Evolutionary conservation across 257 asterid genomes (phyloP), one percentile per base, ranked within the genome.

Genomic region (Solanum paucissectum): DNA sequence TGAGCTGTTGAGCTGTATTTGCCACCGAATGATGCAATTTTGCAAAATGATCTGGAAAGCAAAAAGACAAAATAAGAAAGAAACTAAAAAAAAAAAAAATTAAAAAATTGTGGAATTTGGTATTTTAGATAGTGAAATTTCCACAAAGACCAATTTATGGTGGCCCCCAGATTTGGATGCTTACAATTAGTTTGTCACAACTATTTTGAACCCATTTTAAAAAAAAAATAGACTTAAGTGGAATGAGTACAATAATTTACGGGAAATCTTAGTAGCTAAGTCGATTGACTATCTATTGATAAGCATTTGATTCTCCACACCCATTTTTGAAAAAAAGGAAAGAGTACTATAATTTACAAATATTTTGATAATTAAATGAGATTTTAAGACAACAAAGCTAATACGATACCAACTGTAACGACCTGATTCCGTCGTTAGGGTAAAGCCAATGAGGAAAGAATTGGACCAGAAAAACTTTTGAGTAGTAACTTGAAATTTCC

Each of bases 281-380:
- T 46, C 2, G 55, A 46, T 46, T 46, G 18, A 0, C 6, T 46
- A 12, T 1, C 18, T 44, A 44, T 44, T 44, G 60, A 5, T 49
- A 16, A 49, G 0, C 0, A 49, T 49, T 49, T 5, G 23, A 49
- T 49, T 5, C 3, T 16, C 0, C 7, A 6, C 0, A 2, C 1
- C 8, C 1, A 14, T 14, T 49, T 49, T 14, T 5, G 21, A 2
- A 49, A 49, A 49, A 49, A 16, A 5, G 0, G 18, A 14, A 5
- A 49, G 8, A 49, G 20, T 46, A 14, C 23, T 2, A 49, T 49
- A 6, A 18, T 18, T 79, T 44, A 46, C 21, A 29, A 14, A 44
- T 7, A 27, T 46, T 42, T 27, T 44, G 58, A 6, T 77, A 9
- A 79, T 12, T n/a, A 44, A 27, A 44, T 27, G 34, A 79, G 25